Conservation (phyloP, 2,329 filamentous ascomycete species). For the Trichophyton schoenleinii region DNA sequence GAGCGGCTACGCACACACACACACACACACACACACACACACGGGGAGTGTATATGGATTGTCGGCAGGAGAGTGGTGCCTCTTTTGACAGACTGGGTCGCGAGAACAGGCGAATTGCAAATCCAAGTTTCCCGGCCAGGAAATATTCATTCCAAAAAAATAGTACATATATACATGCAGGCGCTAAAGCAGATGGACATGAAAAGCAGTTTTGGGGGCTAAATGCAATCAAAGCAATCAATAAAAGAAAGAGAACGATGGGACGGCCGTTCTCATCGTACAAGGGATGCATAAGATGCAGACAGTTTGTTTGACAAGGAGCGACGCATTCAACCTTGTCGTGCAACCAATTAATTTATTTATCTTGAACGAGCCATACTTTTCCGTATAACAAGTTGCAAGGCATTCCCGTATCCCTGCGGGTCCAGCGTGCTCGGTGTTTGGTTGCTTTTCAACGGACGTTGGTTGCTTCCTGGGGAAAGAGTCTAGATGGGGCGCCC, state of each 20-base stretch:
- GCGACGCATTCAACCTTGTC: background rate
- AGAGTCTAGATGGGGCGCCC: background rate
- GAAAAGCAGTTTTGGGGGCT: background rate
- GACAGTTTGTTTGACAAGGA: background rate
- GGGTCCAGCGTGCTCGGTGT: background rate
- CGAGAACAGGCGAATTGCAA: background rate
- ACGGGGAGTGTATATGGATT: background rate
- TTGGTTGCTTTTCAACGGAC: background rate
- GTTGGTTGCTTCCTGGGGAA: background rate
- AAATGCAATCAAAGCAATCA: background rate
- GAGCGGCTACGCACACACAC: background rate
- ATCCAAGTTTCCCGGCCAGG: background rate
- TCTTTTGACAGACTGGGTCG: too few species aligned
- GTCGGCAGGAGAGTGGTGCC: background rate
- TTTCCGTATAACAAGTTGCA: background rate
- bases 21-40: background rate
- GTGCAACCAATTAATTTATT: background rate
- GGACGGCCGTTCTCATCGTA: background rate
- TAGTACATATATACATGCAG: conserved; percentile 1
- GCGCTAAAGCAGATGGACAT: background rate
- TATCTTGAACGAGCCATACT: background rate
- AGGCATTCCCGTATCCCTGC: background rate
- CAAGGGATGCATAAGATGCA: background rate
- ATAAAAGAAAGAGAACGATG: background rate
- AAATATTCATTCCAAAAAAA: background rate